Conservation (phyloP, 805 yeast genomes). For the Candida palmyrensis region DNA sequence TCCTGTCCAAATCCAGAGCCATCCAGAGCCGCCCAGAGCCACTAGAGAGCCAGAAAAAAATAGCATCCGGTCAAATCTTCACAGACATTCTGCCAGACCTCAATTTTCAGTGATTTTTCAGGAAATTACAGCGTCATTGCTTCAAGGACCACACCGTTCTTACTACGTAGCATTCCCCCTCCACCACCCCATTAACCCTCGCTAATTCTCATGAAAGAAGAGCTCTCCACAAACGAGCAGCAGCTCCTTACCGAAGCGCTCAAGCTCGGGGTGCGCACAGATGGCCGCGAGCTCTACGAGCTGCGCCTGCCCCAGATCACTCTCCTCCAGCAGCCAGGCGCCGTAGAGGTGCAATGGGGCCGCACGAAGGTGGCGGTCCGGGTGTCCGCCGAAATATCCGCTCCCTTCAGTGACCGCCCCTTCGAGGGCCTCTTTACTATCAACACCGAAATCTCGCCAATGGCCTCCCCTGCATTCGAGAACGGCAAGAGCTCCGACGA, state of each 20-base stretch:
- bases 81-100: too few species aligned
- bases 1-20: too few species aligned
- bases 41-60: too few species aligned
- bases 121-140: too few species aligned
- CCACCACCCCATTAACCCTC: too few species aligned
- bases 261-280: constrained; percentile 57
- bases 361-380: constrained; percentile 63
- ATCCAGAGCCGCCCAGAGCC: too few species aligned
- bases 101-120: too few species aligned
- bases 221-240: constrained; percentile 59
- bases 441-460: constrained; percentile 80
- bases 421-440: constrained; percentile 88
- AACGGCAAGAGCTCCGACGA: constrained; percentile 68
- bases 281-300: constrained; percentile 62
- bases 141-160: too few species aligned
- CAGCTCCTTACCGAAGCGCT: constrained; percentile 60
- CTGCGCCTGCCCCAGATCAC: constrained; percentile 60
- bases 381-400: constrained; percentile 68
- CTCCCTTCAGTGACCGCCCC: constrained; percentile 87
- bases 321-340: constrained; percentile 72
- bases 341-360: constrained; percentile 75
- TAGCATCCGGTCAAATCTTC: too few species aligned
- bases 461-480: constrained; percentile 86
- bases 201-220: too few species aligned
- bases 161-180: too few species aligned